phyloP scores from a whole-genome alignment of 2,329 filamentous ascomycete species.

The Ophiocordyceps australis region DNA sequence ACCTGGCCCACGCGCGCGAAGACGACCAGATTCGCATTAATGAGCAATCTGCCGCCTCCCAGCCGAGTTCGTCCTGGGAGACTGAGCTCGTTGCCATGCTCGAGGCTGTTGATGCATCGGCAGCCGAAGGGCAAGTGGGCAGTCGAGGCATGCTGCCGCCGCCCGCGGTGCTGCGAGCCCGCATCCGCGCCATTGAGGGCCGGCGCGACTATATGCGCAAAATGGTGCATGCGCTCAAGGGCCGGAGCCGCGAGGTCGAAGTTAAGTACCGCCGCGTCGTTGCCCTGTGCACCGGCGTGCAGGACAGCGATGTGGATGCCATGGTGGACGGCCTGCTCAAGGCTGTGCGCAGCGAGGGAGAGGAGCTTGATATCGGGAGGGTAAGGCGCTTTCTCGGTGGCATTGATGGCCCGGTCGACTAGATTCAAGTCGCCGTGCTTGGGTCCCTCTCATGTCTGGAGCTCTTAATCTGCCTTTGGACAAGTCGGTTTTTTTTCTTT shows the following conservation, averaged over 20 bases:
- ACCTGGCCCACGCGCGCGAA: constrained; percentile 56
- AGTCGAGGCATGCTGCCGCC: constrained; percentile 32
- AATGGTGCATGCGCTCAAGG: constrained; percentile 53
- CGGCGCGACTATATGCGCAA: constrained; percentile 51
- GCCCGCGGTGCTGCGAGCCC: constrained; percentile 41
- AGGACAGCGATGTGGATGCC: constrained; percentile 62
- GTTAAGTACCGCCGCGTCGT: constrained; percentile 80
- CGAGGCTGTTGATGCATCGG: constrained; percentile 20
- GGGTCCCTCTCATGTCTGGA: too few species aligned
- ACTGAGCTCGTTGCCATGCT: constrained; percentile 30
- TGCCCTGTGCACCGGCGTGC: constrained; percentile 65
- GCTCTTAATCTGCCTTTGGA: too few species aligned
- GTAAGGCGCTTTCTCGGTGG: constrained; percentile 66
- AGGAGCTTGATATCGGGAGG: constrained; percentile 56
- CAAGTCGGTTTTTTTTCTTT: too few species aligned
- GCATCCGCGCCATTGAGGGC: constrained; percentile 49
- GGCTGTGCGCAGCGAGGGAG: constrained; percentile 75
- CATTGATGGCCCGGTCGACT: constrained; percentile 45
- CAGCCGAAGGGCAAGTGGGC: constrained; percentile 15
- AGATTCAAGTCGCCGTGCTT: too few species aligned
- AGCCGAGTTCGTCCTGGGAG: constrained; percentile 31
- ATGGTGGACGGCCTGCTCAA: constrained; percentile 64
- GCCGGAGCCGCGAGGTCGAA: constrained; percentile 68
- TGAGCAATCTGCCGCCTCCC: constrained; percentile 19
- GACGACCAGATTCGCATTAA: constrained; percentile 41